These are phyloP conservation scores for Mycoemilia scoparia DNA, from an alignment of 192 early-diverging fungal genomes.

Conservation along the genomic window DNA sequence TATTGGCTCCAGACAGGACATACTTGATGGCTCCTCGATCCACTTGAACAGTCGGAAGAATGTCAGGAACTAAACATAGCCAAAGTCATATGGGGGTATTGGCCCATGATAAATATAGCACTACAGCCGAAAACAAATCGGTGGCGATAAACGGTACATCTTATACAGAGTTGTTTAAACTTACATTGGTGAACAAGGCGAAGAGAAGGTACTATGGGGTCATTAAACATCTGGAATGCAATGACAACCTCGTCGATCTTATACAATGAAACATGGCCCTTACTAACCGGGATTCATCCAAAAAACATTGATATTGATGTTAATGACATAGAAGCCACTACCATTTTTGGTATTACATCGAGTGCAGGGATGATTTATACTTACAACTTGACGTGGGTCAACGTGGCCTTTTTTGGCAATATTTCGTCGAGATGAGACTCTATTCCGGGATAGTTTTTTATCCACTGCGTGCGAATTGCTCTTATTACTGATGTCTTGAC, in stretches of 20 bases:
- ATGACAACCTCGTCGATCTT: constrained; percentile 68
- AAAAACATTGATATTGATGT: constrained; percentile 12
- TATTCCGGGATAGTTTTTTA: constrained; percentile 76
- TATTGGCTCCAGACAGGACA: constrained; percentile 87
- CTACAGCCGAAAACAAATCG: neutral
- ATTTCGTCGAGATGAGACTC: constrained; percentile 78
- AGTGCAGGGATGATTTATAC: no score
- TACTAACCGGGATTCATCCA: no score
- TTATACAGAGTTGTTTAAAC: no score
- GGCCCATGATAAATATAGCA: constrained; percentile 1
- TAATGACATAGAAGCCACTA: constrained; percentile 10
- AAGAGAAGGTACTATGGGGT: constrained; percentile 72
- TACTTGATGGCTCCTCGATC: constrained; percentile 97
- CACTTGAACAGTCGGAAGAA: constrained; percentile 77
- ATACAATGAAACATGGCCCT: constrained; percentile 73
- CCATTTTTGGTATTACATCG: neutral
- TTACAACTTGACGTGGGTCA: constrained; percentile 78
- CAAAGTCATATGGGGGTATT: constrained; percentile 19
- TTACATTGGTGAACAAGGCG: constrained; percentile 79
- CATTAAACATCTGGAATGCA: constrained; percentile 93
- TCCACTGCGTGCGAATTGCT: constrained; percentile 60
- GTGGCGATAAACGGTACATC: constrained; percentile 1
- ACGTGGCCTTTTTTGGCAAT: constrained; percentile 84
- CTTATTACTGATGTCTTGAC: constrained; percentile 86
- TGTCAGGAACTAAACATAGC: no score